These are phyloP conservation scores for Trichosporon sp. DNA, from an alignment of 1,284 basidiomycete genomes.

Conservation along the genomic window DNA sequence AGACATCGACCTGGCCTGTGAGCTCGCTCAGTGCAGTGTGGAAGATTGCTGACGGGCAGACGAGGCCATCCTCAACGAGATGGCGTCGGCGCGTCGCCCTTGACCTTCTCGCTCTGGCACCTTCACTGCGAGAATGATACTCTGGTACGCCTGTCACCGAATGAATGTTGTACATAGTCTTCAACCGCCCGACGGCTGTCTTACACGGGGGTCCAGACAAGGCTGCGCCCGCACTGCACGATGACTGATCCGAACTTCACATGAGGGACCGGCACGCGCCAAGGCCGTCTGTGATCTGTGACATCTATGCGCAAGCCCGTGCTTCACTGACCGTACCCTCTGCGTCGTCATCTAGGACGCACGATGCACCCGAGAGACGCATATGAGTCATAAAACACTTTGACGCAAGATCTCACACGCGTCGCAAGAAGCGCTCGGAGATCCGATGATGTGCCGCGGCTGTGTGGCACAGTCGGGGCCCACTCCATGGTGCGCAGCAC, in stretches of 20 bases:
- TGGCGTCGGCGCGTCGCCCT: neutral
- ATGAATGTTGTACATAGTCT: no score
- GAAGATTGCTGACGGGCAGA: neutral
- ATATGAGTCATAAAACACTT: neutral
- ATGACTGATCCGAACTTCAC: no score
- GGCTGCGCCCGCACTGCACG: no score
- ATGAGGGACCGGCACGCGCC: no score
- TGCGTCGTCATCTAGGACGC: no score
- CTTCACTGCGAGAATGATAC: no score
- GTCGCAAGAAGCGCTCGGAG: neutral
- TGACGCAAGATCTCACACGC: neutral
- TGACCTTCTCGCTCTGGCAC: no score
- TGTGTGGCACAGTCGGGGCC: neutral
- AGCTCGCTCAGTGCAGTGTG: neutral
- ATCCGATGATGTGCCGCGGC: neutral
- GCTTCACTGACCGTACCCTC: neutral
- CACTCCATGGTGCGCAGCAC: neutral
- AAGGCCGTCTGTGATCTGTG: no score
- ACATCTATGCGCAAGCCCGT: no score
- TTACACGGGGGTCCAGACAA: no score
- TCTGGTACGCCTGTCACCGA: no score
- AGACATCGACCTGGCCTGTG: neutral
- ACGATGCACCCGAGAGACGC: neutral
- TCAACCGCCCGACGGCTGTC: no score
- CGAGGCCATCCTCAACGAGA: neutral